These are phyloP conservation scores for Umbilicaria muhlenbergii DNA, from an alignment of 495 filamentous ascomycete genomes.

Conservation along the genomic window DNA sequence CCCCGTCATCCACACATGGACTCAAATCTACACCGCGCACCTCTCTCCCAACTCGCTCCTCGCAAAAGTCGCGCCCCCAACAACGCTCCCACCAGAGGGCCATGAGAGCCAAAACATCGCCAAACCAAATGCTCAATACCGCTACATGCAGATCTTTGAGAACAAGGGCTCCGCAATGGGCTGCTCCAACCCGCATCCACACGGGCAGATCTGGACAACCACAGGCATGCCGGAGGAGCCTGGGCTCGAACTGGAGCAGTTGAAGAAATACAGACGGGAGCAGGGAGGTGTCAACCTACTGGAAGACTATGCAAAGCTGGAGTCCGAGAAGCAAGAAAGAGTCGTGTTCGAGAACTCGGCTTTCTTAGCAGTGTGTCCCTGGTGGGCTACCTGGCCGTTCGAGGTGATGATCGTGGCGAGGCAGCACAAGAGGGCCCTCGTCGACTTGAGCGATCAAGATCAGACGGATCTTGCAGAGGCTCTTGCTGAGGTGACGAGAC, in stretches of 20 bases:
- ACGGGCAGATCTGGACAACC: constrained; percentile 93
- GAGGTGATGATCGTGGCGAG: constrained; percentile 85
- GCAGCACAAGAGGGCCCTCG: constrained; percentile 60
- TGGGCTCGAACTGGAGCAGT: constrained; percentile 54
- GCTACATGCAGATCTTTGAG: constrained; percentile 99
- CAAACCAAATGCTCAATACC: constrained; percentile 60
- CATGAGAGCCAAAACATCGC: constrained; percentile 24
- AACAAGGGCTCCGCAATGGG: constrained; percentile 98
- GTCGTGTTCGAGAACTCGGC: constrained; percentile 71
- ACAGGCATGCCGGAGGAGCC: constrained; percentile 82
- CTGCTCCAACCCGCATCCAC: constrained; percentile 95
- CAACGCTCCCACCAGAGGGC: constrained; percentile 30
- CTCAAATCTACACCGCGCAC: constrained; percentile 69
- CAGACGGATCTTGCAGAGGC: constrained; percentile 58
- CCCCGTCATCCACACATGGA: constrained; percentile 73
- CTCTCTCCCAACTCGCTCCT: constrained; percentile 58
- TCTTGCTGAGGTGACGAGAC: constrained; percentile 68
- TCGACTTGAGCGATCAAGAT: constrained; percentile 61
- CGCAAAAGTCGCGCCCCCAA: constrained; percentile 28
- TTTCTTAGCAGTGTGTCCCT: constrained; percentile 80
- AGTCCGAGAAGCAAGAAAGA: constrained; percentile 66
- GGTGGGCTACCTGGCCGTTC: constrained; percentile 97
- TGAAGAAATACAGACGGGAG: constrained; percentile 58
- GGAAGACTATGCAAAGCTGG: constrained; percentile 72
- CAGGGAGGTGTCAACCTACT: constrained; percentile 60